Conservation (phyloP, 257 asterid genomes). For the Petunia secreta region DNA sequence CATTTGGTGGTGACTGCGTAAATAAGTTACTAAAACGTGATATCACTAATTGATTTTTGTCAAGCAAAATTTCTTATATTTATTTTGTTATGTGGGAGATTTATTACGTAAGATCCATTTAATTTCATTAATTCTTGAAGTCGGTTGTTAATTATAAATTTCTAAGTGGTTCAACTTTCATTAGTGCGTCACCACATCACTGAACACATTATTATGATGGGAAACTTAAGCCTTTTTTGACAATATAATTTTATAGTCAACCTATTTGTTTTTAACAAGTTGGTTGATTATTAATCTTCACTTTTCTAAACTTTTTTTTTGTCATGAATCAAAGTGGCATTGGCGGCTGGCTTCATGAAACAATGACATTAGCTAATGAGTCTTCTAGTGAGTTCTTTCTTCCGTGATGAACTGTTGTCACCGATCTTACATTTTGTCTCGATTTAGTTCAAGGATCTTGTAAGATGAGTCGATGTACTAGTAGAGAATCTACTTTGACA, state of each 20-base stretch:
- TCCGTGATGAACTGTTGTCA: too few relatives aligned
- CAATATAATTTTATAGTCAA: conserved; percentile 19
- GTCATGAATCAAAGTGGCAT: neutral
- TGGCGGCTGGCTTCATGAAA: conserved; percentile 17
- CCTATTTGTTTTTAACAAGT: neutral
- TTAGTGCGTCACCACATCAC: conserved; percentile 28
- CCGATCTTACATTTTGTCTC: too few relatives aligned
- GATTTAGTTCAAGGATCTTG: too few relatives aligned
- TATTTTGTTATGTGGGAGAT: neutral
- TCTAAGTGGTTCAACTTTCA: conserved; percentile 10
- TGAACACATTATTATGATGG: neutral
- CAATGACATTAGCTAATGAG: neutral
- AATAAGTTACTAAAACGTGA: neutral
- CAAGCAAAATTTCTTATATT: neutral
- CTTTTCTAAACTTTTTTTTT: neutral
- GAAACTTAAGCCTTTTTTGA: neutral
- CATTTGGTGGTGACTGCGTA: neutral
- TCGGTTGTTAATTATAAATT: conserved; percentile 23
- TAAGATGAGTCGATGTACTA: too few relatives aligned
- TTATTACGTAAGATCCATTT: neutral
- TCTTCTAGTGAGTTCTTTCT: too few relatives aligned
- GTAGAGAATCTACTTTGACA: too few relatives aligned
- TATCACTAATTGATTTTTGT: neutral
- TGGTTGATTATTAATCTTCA: conserved; percentile 18
- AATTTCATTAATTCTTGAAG: neutral